These are phyloP conservation scores for Scheffersomyces titani DNA, from an alignment of 1,139 yeast genomes.

Conservation along the genomic window DNA sequence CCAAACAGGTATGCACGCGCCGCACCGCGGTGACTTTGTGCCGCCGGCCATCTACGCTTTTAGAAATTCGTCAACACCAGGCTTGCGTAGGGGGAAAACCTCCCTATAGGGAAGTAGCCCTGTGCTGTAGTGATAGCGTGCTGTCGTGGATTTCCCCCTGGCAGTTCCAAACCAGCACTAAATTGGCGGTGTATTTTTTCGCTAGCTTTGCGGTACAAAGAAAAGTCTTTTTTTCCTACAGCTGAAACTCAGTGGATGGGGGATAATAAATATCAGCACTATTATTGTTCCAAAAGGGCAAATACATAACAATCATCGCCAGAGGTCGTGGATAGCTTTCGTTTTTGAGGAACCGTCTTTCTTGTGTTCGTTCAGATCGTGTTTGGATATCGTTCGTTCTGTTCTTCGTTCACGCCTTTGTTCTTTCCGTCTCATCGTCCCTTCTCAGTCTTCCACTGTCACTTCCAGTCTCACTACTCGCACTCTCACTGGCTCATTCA, in stretches of 20 bases:
- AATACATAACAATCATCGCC: neutral
- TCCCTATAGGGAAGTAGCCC: neutral
- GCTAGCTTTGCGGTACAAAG: neutral
- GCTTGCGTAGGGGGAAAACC: neutral
- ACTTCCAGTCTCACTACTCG: neutral
- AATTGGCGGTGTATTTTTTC: neutral
- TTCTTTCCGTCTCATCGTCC: neutral
- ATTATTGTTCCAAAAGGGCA: neutral
- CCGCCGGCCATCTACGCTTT: neutral
- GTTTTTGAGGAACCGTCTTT: neutral
- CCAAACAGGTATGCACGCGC: neutral
- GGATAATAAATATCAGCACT: neutral
- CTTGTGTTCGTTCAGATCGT: neutral
- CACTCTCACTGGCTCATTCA: neutral
- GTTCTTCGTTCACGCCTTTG: neutral
- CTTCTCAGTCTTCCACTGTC: neutral
- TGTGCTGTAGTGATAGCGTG: neutral
- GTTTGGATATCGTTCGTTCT: neutral
- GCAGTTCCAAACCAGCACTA: neutral
- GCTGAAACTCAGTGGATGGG: neutral
- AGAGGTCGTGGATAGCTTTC: neutral
- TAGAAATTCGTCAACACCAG: neutral
- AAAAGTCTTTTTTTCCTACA: neutral
- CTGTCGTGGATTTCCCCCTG: neutral
- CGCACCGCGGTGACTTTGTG: neutral